phyloP scores from a whole-genome alignment of 352 stramenopile species.

The Pythium periplocum region DNA sequence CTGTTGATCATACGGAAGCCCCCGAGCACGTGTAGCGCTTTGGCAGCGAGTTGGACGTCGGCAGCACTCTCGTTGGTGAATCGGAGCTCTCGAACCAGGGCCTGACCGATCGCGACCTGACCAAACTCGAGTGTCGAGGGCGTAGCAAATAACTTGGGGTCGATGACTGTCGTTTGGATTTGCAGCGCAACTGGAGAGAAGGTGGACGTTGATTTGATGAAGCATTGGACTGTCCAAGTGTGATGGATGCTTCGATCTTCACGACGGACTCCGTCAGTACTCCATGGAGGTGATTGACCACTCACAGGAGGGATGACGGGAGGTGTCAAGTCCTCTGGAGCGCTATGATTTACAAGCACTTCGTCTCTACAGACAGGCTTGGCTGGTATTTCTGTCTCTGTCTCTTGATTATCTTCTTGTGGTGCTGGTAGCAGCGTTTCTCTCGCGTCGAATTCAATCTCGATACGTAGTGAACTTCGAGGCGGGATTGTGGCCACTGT shows the following conservation, averaged over 20 bases:
- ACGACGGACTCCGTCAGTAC: conserved; percentile 11
- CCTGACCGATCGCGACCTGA: conserved; percentile 83
- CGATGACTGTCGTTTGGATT: conserved; percentile 56
- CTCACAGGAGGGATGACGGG: too few species aligned
- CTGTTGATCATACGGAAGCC: conserved; percentile 80
- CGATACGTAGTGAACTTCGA: conserved; percentile 28
- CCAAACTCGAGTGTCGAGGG: conserved; percentile 64
- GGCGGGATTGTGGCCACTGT: conserved; percentile 48
- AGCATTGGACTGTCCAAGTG: conserved; percentile 74
- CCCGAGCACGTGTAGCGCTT: conserved; percentile 72
- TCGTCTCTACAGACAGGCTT: too few species aligned
- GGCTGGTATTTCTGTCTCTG: too few species aligned
- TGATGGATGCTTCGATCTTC: conserved; percentile 74
- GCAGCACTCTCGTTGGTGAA: conserved; percentile 43
- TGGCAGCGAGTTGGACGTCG: conserved; percentile 36
- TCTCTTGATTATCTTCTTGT: too few species aligned
- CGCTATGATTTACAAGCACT: too few species aligned
- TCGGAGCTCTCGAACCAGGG: conserved; percentile 42
- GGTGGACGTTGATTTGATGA: conserved; percentile 10
- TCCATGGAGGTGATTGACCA: conserved; percentile 8
- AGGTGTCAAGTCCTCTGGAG: background rate
- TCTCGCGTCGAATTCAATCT: conserved; percentile 74
- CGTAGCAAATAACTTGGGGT: conserved; percentile 42
- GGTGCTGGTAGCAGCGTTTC: conserved; percentile 29
- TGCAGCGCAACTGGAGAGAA: conserved; percentile 32